Percentiles rank a stretch among this genome's conserved stretches.
These are phyloP conservation scores for Candida dendrica DNA, from an alignment of 805 yeast species.

Conservation along the genomic window DNA sequence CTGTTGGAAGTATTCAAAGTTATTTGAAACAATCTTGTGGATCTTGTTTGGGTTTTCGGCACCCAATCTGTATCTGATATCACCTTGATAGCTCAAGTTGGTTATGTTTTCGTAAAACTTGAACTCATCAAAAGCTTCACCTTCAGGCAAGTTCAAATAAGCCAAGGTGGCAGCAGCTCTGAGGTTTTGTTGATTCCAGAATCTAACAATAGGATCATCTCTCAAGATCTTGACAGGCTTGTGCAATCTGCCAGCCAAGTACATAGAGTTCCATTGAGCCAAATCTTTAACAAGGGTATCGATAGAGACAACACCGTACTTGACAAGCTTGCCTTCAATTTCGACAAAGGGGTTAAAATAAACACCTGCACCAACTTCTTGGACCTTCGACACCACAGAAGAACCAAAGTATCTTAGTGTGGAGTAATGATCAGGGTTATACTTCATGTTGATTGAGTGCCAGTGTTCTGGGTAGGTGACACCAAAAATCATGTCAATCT, in stretches of 20 bases:
- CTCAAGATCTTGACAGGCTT: conserved; percentile 80
- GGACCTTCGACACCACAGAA: conserved; percentile 46
- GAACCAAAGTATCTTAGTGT: conserved; percentile 54
- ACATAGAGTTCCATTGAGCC: conserved; percentile 77
- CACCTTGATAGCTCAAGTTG: conserved; percentile 80
- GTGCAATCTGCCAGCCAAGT: conserved; percentile 87
- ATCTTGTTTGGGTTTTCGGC: conserved; percentile 93
- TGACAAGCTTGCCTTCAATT: conserved; percentile 52
- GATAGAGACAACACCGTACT: conserved; percentile 80
- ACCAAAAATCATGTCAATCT: conserved; percentile 79
- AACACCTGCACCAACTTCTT: conserved; percentile 78
- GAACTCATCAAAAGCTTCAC: conserved; percentile 41
- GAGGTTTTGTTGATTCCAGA: conserved; percentile 70
- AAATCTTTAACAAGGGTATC: conserved; percentile 59
- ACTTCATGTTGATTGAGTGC: conserved; percentile 66
- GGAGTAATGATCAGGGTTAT: conserved; percentile 75
- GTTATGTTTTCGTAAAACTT: conserved; percentile 74
- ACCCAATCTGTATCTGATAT: conserved; percentile 73
- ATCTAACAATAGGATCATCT: conserved; percentile 54
- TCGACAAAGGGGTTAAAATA: conserved; percentile 88
- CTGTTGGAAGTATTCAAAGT: conserved; percentile 56
- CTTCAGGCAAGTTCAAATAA: conserved; percentile 26
- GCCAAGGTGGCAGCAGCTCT: conserved; percentile 68
- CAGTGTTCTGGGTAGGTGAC: conserved; percentile 70
- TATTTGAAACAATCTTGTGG: conserved; percentile 75